Conservation (phyloP, 768 basidiomycete species). For the Leccinum fibrillosum region DNA sequence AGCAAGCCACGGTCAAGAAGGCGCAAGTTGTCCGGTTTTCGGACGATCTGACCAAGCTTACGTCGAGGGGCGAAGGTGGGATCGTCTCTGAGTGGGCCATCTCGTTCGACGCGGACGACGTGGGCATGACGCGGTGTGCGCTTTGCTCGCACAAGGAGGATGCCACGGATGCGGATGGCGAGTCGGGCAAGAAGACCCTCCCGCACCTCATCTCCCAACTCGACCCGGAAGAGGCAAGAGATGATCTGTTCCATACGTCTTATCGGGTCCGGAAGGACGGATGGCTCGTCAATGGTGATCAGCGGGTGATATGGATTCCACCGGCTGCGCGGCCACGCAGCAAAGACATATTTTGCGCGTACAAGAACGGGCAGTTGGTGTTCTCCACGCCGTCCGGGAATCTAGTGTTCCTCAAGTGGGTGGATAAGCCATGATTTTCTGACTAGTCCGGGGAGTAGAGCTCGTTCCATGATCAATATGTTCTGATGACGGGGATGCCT, state of each 20-base stretch:
- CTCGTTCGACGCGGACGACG: slow-evolving; percentile 1
- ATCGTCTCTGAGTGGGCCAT: slow-evolving; percentile 6
- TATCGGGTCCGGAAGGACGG: slow-evolving; percentile 16
- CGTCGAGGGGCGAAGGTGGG: slow-evolving; percentile 2
- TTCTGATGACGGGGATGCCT: too few relatives aligned
- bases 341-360: slow-evolving; percentile 8
- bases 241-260: slow-evolving; percentile 3
- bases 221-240: background rate
- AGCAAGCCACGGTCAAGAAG: slow-evolving; percentile 4
- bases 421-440: background rate
- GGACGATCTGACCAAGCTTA: slow-evolving; percentile 1
- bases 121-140: background rate
- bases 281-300: slow-evolving; percentile 8
- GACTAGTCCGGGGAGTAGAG: too few relatives aligned
- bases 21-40: slow-evolving; percentile 10
- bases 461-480: too few relatives aligned
- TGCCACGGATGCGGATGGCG: background rate
- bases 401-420: slow-evolving; percentile 2
- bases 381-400: background rate
- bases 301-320: slow-evolving; percentile 16
- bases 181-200: background rate
- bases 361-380: slow-evolving; percentile 4
- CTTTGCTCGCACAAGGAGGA: background rate
- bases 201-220: too few relatives aligned
- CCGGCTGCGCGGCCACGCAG: background rate